phyloP scores from a whole-genome alignment of 768 basidiomycete species.

The Russula ochroleuca region DNA sequence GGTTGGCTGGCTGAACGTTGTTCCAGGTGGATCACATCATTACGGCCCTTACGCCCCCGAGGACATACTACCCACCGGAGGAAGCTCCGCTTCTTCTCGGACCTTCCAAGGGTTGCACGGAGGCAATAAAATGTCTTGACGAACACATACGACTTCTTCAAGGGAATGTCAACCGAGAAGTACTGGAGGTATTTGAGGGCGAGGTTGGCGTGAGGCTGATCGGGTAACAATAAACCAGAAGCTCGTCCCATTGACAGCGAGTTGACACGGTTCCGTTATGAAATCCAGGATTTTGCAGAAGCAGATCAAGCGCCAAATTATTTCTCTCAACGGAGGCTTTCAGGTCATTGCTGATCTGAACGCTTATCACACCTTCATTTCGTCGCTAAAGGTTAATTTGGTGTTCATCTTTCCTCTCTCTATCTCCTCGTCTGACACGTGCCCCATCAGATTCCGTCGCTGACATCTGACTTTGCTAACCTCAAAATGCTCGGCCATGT shows the following conservation, averaged over 20 bases:
- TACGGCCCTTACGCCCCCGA: conserved; percentile 68
- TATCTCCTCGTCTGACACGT: conserved; percentile 8
- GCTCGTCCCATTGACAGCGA: conserved; percentile 2
- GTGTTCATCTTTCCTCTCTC: background rate
- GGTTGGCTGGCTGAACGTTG: background rate
- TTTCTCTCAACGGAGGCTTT: conserved; percentile 90
- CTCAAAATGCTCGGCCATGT: conserved; percentile 98
- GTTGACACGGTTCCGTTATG: conserved; percentile 6
- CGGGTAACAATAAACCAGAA: conserved; percentile 28
- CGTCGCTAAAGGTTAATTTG: conserved; percentile 67
- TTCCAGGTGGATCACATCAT: conserved; percentile 90
- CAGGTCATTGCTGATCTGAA: conserved; percentile 96
- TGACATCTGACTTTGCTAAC: conserved; percentile 86
- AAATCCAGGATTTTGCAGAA: conserved; percentile 80
- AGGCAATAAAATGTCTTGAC: conserved; percentile 84
- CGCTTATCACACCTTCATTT: conserved; percentile 84
- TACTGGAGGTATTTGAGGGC: conserved; percentile 96
- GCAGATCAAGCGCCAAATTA: conserved; percentile 95
- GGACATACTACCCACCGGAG: conserved; percentile 89
- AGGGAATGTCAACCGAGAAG: conserved; percentile 93
- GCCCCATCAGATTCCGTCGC: conserved; percentile 55
- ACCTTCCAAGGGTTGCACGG: conserved; percentile 82
- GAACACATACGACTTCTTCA: conserved; percentile 87
- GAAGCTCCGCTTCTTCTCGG: conserved; percentile 74
- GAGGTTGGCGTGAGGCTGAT: conserved; percentile 82